A percentile compares a stretch with the other conserved stretches of the same genome.
These are phyloP conservation scores for Plectosphaerella plurivora DNA, from an alignment of 2,329 filamentous ascomycete genomes.

Conservation along the genomic window DNA sequence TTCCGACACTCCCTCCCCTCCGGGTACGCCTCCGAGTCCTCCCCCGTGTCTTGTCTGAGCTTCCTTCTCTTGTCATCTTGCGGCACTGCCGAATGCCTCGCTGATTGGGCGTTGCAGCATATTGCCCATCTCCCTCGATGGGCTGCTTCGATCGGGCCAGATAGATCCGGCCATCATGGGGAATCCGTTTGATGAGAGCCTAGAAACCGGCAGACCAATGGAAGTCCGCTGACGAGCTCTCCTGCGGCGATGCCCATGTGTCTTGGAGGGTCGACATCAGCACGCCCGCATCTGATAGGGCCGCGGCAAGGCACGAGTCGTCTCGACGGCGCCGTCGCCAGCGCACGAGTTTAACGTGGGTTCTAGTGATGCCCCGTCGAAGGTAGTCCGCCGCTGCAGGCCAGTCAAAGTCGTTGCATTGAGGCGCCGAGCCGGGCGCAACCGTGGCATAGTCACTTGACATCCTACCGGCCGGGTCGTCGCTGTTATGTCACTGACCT, in stretches of 20 bases:
- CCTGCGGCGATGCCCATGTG: background rate
- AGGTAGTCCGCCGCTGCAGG: too few relatives aligned
- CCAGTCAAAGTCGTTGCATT: too few relatives aligned
- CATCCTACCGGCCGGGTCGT: background rate
- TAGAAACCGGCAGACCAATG: background rate
- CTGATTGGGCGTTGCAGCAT: background rate
- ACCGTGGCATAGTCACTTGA: slow-evolving; percentile 1
- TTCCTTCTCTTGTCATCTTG: background rate
- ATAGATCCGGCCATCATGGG: background rate
- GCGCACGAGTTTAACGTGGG: background rate
- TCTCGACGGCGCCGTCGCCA: background rate
- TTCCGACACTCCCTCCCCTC: too few relatives aligned
- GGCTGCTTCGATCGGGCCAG: background rate
- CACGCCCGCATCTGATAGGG: background rate
- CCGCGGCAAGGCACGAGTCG: too few relatives aligned
- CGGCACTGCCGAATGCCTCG: background rate
- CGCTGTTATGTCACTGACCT: background rate
- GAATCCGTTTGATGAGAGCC: background rate
- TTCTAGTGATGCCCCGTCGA: too few relatives aligned
- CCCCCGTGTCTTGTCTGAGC: background rate
- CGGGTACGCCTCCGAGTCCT: too few relatives aligned
- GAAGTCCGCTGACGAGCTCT: background rate
- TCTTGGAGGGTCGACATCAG: background rate
- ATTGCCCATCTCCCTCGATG: background rate
- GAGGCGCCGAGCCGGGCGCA: background rate